Base-by-base conservation (phyloP, 2,329 filamentous ascomycete species). In the Pseudofabraea citricarpa region DNA sequence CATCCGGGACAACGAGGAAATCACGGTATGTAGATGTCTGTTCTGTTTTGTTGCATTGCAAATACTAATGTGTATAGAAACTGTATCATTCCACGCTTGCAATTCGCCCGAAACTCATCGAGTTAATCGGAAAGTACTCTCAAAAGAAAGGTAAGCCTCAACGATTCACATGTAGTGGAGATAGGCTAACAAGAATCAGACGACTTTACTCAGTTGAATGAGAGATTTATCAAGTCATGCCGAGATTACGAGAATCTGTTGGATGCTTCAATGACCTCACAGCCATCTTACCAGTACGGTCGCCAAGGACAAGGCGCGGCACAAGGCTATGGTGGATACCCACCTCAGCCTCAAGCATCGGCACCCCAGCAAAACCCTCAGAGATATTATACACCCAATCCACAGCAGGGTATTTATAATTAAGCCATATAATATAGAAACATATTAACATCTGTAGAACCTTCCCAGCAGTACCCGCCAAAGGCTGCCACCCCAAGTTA, bases 181-280 rank as follows among this genome's bases (percentile, higher is more conserved):
- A 45, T 58, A 45, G 40, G 26, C 47, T 53, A 18, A 52, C 38
- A 31, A 26, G 2, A 35, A n/a, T 19, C 52, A 95, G 93, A 98
- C 66, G 93, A 98, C 64, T 97, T 98, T 61, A 96, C 93, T 2
- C 91, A 97, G 63, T 73, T 98, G 50, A 98, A 98, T 60, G 93
- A 98, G 66, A 97, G 97, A 69, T 98, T 98, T 66, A 97, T 98
- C 74, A 98, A 98, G 68, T 93, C 93, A 36, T 84, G 93, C 52
- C 81, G 91, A 57, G 93, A 98, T 67, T 98, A 98, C 63, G 93
- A 98, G 67, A 83, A 87, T 22, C 75, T 98, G n/a, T 73, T 98
- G 16, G 93, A 98, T 65, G 86, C 88, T 15, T 97, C 91, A 44
- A 97, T 98, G 91, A 83, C 90, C 1, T 91, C 96, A 55, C 81